Evolutionary conservation across 495 filamentous ascomycete genomes (phyloP).

Genomic region (Daldinia bambusicola): DNA sequence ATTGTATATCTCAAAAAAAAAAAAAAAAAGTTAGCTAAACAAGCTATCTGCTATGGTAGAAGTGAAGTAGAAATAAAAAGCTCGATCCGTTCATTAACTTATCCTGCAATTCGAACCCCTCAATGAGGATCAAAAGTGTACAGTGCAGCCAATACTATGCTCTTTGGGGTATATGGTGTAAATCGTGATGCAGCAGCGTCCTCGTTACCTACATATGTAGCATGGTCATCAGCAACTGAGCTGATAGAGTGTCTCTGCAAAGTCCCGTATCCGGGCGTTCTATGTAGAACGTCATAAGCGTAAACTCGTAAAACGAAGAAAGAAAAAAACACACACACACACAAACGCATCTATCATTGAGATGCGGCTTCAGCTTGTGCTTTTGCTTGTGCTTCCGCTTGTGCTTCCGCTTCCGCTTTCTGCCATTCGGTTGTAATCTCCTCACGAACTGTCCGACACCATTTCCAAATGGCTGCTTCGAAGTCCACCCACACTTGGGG

Average conservation of each 20-base stretch:
- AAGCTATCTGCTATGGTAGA: constrained; percentile 18
- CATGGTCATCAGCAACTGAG: constrained; percentile 18
- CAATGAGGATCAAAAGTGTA: constrained; percentile 10
- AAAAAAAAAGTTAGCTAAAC: constrained; percentile 5
- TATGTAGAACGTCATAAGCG: constrained; percentile 37
- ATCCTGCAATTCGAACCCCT: constrained; percentile 28
- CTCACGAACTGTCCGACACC: constrained; percentile 79
- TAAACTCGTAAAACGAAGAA: constrained; percentile 28
- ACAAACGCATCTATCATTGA: constrained; percentile 9
- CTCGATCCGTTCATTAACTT: constrained; percentile 29
- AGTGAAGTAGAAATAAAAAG: constrained; percentile 24
- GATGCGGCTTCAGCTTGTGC: not conserved
- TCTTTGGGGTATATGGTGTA: constrained; percentile 42
- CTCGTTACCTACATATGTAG: constrained; percentile 8
- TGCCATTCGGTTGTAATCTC: constrained; percentile 68
- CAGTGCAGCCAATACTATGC: constrained; percentile 34
- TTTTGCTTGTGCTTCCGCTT: not conserved
- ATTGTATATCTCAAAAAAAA: constrained; percentile 10
- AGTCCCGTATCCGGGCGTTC: constrained; percentile 19
- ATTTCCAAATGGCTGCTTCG: constrained; percentile 79
- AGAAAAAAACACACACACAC: not conserved
- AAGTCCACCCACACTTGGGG: constrained; percentile 78
- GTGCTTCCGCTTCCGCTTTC: constrained; percentile 6
- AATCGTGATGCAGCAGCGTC: constrained; percentile 32
- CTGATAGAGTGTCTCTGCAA: constrained; percentile 4